phyloP scores from a whole-genome alignment of 257 asterid genomes.

The Cinchona pubescens region DNA sequence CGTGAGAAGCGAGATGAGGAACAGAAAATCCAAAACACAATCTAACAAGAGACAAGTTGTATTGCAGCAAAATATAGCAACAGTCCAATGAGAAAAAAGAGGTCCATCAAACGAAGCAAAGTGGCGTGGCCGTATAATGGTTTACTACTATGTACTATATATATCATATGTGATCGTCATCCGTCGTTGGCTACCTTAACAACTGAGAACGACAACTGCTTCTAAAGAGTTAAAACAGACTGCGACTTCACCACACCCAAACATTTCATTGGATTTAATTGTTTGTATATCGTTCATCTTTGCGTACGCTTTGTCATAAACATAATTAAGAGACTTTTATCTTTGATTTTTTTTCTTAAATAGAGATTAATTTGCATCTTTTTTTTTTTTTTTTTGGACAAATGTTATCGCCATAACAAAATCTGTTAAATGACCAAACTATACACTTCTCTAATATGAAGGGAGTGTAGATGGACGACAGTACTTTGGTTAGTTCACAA shows the following conservation, averaged over 20 bases:
- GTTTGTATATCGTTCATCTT: too few relatives aligned
- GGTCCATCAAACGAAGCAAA: not conserved
- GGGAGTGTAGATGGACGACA: too few relatives aligned
- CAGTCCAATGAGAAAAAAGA: not conserved
- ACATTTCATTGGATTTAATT: too few relatives aligned
- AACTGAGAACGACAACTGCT: constrained; percentile 21
- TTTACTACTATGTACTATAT: not conserved
- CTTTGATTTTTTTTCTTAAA: too few relatives aligned
- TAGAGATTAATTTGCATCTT: not conserved
- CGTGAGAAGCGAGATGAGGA: constrained; percentile 24
- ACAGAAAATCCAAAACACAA: constrained; percentile 26
- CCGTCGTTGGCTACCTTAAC: constrained; percentile 12
- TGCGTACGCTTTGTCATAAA: too few relatives aligned
- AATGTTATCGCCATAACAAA: too few relatives aligned
- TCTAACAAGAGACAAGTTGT: constrained; percentile 1
- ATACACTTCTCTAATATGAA: too few relatives aligned
- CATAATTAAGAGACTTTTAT: too few relatives aligned
- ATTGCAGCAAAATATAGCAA: constrained; percentile 4
- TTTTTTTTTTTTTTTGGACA: too few relatives aligned
- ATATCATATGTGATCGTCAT: constrained; percentile 13
- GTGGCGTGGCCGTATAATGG: not conserved
- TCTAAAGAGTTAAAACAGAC: not conserved
- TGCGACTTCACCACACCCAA: not conserved
- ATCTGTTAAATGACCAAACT: too few relatives aligned
- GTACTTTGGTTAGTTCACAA: too few relatives aligned